These are phyloP conservation scores for Puccinia triticina DNA, from an alignment of 1,284 basidiomycete genomes.

Conservation along the genomic window DNA sequence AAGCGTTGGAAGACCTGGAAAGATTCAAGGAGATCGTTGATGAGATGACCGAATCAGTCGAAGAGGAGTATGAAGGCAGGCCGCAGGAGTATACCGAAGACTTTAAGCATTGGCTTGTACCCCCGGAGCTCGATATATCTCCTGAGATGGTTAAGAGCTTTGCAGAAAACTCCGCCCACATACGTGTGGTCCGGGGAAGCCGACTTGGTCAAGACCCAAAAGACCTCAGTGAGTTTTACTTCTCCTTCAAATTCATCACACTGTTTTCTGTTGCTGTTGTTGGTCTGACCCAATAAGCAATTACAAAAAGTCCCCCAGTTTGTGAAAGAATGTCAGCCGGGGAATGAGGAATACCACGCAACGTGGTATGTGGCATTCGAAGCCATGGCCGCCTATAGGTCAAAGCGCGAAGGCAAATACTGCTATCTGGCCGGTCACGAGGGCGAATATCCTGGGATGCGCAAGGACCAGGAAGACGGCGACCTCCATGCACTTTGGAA, in stretches of 20 bases:
- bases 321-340: constrained; percentile 57
- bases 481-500: neutral
- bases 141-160: constrained; percentile 72
- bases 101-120: too few species aligned
- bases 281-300: constrained; percentile 40
- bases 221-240: constrained; percentile 56
- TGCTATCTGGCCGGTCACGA: too few species aligned
- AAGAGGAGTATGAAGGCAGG: neutral
- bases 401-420: too few species aligned
- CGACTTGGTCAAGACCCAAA: constrained; percentile 68
- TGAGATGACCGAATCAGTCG: neutral
- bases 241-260: neutral
- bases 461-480: constrained; percentile 3
- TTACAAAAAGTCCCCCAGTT: constrained; percentile 47
- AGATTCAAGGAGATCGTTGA: constrained; percentile 62
- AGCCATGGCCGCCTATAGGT: neutral
- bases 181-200: constrained; percentile 76
- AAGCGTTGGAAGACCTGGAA: constrained; percentile 72
- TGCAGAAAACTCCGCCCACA: constrained; percentile 83
- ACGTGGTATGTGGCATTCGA: constrained; percentile 24
- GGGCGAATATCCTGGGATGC: constrained; percentile 22
- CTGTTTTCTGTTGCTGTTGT: constrained; percentile 26
- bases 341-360: neutral
- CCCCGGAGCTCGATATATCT: constrained; percentile 63
- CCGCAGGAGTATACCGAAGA: neutral